phyloP scores from a whole-genome alignment of 495 filamentous ascomycete species.

The Penicillium parvum region DNA sequence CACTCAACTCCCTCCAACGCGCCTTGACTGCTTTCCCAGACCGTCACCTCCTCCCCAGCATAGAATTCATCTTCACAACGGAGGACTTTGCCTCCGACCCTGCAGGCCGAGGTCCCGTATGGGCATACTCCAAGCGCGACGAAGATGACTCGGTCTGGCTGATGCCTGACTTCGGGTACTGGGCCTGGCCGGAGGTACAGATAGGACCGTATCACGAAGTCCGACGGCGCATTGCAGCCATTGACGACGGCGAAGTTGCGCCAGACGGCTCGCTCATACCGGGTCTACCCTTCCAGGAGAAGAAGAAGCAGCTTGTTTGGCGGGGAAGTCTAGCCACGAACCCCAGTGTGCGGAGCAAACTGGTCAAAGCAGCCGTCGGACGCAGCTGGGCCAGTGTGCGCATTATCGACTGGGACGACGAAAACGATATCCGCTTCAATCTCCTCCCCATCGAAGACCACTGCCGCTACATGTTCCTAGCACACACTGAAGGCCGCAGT shows the following conservation, averaged over 20 bases:
- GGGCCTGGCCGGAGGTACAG: conserved; percentile 62
- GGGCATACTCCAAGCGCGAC: conserved; percentile 49
- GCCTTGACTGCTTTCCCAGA: conserved; percentile 40
- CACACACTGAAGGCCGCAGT: conserved; percentile 53
- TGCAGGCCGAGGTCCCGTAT: conserved; percentile 34
- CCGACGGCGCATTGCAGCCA: conserved; percentile 31
- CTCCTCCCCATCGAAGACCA: conserved; percentile 51
- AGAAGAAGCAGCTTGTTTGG: conserved; percentile 66
- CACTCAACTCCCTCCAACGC: conserved; percentile 37
- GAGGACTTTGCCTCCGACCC: conserved; percentile 42
- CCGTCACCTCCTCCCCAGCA: conserved; percentile 50
- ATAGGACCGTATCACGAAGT: conserved; percentile 57
- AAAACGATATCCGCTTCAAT: conserved; percentile 32
- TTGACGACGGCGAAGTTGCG: conserved; percentile 28
- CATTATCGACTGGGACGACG: conserved; percentile 45
- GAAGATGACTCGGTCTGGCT: conserved; percentile 54
- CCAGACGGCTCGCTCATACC: conserved; percentile 11
- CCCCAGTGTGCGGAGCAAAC: conserved; percentile 35
- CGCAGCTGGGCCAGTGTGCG: conserved; percentile 51
- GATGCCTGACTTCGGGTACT: conserved; percentile 79
- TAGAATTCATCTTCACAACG: conserved; percentile 54
- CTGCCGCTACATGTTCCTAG: conserved; percentile 56
- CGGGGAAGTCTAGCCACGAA: conserved; percentile 50
- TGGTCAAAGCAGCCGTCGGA: conserved; percentile 42
- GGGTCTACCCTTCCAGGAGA: conserved; percentile 36